A percentile compares a stretch with the other conserved stretches of the same genome.
phyloP scores from a whole-genome alignment of 257 asterid species.

The Nicotiana obtusifolia region DNA sequence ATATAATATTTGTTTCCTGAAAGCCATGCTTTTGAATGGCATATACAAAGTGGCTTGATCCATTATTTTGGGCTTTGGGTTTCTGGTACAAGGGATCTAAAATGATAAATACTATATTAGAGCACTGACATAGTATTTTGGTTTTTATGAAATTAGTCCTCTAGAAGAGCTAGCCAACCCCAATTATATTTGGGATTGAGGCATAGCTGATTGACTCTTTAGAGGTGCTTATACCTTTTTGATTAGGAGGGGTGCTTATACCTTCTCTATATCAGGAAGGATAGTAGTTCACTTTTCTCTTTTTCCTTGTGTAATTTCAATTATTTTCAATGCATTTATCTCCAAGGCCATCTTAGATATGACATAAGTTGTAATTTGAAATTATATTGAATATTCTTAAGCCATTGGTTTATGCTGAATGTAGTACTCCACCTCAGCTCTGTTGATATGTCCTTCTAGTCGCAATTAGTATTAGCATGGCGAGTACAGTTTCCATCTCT shows the following conservation, averaged over 20 bases:
- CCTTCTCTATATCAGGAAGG: not conserved
- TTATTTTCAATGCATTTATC: not conserved
- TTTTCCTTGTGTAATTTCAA: not conserved
- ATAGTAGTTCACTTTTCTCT: not conserved
- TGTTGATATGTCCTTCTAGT: too few species aligned
- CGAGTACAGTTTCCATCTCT: not conserved
- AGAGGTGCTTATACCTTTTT: too few species aligned
- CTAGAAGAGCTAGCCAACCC: not conserved
- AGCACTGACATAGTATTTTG: not conserved
- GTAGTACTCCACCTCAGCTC: not conserved
- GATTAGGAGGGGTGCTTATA: too few species aligned
- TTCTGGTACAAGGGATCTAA: not conserved
- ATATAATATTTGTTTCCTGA: not conserved
- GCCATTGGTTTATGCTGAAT: not conserved
- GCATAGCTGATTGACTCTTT: not conserved
- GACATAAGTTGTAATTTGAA: not conserved
- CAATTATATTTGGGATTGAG: not conserved
- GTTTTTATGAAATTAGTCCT: not conserved
- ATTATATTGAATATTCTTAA: not conserved
- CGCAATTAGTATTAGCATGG: not conserved
- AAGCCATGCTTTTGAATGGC: not conserved
- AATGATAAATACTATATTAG: not conserved
- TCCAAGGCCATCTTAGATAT: not conserved
- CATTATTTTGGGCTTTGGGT: not conserved
- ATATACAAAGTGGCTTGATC: not conserved